These are phyloP conservation scores for Nemania bipapillata DNA, from an alignment of 2,329 filamentous ascomycete genomes.

Conservation along the genomic window DNA sequence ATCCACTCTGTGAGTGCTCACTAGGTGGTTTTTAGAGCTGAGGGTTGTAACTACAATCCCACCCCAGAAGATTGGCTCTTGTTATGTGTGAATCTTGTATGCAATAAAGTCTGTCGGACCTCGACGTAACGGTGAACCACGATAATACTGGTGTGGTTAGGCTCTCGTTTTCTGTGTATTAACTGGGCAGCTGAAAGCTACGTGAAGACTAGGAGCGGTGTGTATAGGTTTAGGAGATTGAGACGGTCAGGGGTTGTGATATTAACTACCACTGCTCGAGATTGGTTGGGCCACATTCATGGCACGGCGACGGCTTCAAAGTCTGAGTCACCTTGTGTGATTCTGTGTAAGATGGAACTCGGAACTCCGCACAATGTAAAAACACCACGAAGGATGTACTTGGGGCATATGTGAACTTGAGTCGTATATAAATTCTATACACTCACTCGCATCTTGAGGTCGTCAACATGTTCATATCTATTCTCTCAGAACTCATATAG, in stretches of 20 bases:
- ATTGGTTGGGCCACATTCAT: background rate
- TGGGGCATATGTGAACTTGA: background rate
- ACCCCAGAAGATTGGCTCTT: background rate
- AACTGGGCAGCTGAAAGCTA: background rate
- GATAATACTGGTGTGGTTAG: background rate
- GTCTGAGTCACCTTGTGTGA: constrained; percentile 13
- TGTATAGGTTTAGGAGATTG: background rate
- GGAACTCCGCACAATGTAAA: constrained; percentile 23
- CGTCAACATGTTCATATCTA: background rate
- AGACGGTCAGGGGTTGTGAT: background rate
- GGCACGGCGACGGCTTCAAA: background rate
- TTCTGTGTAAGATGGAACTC: constrained; percentile 24
- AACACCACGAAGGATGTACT: background rate
- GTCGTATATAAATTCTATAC: constrained; percentile 6
- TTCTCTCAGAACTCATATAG: background rate
- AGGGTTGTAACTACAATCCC: background rate
- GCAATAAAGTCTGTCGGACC: background rate
- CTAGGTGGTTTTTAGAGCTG: background rate
- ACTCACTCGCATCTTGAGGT: background rate
- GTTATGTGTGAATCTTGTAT: background rate
- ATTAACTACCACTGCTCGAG: background rate
- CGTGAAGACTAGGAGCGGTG: background rate
- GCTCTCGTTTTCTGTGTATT: background rate
- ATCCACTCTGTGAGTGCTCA: background rate
- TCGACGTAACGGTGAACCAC: background rate